Evolutionary conservation across 2,329 filamentous ascomycete species (phyloP).

Genomic region (Fusarium musae): DNA sequence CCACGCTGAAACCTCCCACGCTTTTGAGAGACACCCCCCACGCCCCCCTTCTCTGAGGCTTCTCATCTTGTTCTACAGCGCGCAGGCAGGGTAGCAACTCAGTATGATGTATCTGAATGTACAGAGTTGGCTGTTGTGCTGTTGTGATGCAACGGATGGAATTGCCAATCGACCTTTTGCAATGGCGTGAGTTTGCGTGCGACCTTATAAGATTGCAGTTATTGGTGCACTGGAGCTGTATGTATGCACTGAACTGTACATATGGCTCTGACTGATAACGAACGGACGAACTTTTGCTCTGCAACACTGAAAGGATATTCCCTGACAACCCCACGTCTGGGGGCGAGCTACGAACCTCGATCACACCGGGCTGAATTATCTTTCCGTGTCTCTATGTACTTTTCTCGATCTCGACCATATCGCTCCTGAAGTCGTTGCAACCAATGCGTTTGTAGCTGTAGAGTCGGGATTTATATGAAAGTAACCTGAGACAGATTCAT

Average conservation of each 20-base stretch:
- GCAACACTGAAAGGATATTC: slow-evolving; percentile 4
- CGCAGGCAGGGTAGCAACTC: background rate
- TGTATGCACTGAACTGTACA: background rate
- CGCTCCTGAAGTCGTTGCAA: background rate
- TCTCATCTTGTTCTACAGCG: slow-evolving; percentile 26
- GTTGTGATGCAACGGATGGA: slow-evolving; percentile 1
- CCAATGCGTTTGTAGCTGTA: background rate
- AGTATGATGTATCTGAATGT: background rate
- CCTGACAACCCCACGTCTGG: slow-evolving; percentile 23
- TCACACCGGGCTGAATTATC: background rate
- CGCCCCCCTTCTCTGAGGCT: slow-evolving; percentile 29
- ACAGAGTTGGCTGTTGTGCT: slow-evolving; percentile 1
- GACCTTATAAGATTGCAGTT: background rate
- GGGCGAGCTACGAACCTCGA: background rate
- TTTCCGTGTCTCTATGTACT: background rate
- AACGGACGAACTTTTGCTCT: slow-evolving; percentile 9
- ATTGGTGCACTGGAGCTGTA: slow-evolving; percentile 5
- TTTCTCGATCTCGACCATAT: background rate
- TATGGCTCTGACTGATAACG: slow-evolving; percentile 24
- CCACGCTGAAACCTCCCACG: slow-evolving; percentile 32
- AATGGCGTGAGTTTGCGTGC: slow-evolving; percentile 15
- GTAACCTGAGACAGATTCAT: background rate
- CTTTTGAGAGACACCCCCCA: slow-evolving; percentile 38
- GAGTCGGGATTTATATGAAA: slow-evolving; percentile 2
- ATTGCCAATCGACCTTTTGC: slow-evolving; percentile 16